A percentile compares a stretch with the other conserved stretches of the same genome.
These are phyloP conservation scores for Schizophyllum commune DNA, from an alignment of 1,284 basidiomycete species.

Conservation along the genomic window DNA sequence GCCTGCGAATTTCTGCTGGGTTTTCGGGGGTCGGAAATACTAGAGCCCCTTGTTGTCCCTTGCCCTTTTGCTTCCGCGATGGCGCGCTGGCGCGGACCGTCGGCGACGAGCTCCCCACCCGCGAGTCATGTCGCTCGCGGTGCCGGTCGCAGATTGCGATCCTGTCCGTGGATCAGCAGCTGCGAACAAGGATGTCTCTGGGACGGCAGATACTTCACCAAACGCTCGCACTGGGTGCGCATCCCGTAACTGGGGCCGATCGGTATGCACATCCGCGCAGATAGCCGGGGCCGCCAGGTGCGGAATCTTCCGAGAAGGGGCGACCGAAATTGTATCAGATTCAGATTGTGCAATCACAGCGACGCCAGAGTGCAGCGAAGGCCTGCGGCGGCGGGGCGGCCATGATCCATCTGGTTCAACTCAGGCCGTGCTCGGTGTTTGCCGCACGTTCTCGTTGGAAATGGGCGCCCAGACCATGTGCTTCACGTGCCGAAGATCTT, in stretches of 20 bases:
- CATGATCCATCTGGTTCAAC: neutral
- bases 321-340: neutral
- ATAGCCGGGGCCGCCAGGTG: neutral
- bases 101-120: too few species aligned
- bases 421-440: neutral
- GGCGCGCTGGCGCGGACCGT: neutral
- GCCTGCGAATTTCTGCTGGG: neutral
- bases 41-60: neutral
- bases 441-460: neutral
- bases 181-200: neutral
- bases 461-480: neutral
- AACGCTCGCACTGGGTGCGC: neutral
- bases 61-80: neutral
- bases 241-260: neutral
- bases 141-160: neutral
- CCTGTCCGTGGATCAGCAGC: neutral
- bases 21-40: neutral
- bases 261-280: neutral
- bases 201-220: neutral
- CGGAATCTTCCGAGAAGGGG: neutral
- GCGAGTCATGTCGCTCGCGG: neutral
- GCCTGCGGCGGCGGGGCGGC: neutral
- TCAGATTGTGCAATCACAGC: neutral
- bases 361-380: neutral
- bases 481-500: neutral